phyloP scores from a whole-genome alignment of 257 asterid species.

The Solanum etuberosum region DNA sequence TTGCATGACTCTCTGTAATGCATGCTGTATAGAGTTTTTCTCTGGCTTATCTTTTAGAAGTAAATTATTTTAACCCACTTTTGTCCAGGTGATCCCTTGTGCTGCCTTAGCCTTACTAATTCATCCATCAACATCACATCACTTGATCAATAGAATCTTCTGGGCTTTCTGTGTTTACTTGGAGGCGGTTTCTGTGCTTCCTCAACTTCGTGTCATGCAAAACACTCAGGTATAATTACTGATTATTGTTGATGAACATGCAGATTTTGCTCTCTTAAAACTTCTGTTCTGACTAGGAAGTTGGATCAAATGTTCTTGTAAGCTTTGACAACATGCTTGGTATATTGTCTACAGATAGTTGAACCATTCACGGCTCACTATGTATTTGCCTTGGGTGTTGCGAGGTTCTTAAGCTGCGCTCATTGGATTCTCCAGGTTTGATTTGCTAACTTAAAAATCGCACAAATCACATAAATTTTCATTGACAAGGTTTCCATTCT shows the following conservation, averaged over 20 bases:
- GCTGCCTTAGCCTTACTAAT: constrained; percentile 27
- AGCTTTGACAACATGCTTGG: neutral
- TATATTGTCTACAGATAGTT: constrained; percentile 21
- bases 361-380: constrained; percentile 48
- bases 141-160: constrained; percentile 22
- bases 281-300: neutral
- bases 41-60: neutral
- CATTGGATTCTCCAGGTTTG: constrained; percentile 48
- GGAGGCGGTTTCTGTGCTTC: constrained; percentile 43
- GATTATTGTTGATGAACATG: neutral
- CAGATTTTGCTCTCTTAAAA: neutral
- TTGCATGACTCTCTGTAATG: neutral
- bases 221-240: constrained; percentile 27
- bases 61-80: neutral
- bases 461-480: neutral
- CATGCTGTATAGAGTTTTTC: neutral
- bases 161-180: constrained; percentile 44
- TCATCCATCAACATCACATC: constrained; percentile 41
- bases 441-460: neutral
- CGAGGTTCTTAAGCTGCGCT: constrained; percentile 49
- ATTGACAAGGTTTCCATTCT: neutral
- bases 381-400: constrained; percentile 43
- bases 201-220: constrained; percentile 44
- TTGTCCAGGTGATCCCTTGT: constrained; percentile 37
- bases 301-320: neutral